phyloP scores from a whole-genome alignment of 23 red algal genomes.

The Agarophyton chilense region DNA sequence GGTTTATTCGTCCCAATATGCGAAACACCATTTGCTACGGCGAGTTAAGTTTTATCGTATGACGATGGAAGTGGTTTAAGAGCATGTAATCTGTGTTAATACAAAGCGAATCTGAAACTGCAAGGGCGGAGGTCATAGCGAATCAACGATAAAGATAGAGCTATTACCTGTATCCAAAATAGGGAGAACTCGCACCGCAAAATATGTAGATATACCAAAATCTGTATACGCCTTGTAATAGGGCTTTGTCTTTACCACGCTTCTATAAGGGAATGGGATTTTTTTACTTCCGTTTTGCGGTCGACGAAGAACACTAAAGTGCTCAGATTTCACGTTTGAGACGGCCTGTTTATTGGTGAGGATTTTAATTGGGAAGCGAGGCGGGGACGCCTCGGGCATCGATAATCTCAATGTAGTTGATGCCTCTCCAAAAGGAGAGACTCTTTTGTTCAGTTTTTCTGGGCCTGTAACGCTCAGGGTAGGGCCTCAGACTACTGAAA shows the following conservation, averaged over 20 bases:
- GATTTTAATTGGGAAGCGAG: background rate
- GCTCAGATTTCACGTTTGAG: background rate
- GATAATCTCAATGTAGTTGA: background rate
- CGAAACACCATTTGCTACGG: background rate
- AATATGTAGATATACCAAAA: background rate
- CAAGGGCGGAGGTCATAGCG: background rate
- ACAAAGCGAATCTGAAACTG: background rate
- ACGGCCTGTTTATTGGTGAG: background rate
- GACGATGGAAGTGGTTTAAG: background rate
- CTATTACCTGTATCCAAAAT: background rate
- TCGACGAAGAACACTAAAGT: background rate
- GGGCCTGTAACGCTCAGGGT: too few relatives aligned
- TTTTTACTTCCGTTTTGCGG: background rate
- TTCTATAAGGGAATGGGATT: background rate
- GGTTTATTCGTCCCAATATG: background rate
- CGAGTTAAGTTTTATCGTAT: background rate
- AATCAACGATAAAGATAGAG: background rate
- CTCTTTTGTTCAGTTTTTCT: background rate
- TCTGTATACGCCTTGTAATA: background rate
- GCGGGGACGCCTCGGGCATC: background rate
- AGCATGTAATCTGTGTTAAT: background rate
- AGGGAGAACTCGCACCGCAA: background rate
- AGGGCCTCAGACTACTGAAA: too few relatives aligned
- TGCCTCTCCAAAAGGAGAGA: background rate
- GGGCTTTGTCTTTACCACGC: background rate